Conservation (phyloP, 2,329 filamentous ascomycete genomes). For the Paradendryphiella salina region DNA sequence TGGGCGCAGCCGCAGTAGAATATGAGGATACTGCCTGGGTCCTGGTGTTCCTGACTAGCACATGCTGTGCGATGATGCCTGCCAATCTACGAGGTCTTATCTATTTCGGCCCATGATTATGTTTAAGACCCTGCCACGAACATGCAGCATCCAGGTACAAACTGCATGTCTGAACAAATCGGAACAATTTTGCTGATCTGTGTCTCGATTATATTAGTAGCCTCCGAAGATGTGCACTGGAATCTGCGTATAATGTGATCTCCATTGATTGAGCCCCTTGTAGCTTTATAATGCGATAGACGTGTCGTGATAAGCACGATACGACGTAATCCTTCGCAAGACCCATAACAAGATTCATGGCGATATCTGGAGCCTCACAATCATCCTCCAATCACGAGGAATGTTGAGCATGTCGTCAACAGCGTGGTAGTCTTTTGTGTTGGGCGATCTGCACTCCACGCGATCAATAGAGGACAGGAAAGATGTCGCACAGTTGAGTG, state of each 20-base stretch:
- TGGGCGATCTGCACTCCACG: background rate
- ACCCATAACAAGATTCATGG: background rate
- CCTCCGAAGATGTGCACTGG: too few relatives aligned
- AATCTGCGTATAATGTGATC: too few relatives aligned
- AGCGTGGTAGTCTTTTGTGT: background rate
- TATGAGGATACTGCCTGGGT: too few relatives aligned
- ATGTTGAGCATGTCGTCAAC: background rate
- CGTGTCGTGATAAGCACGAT: background rate
- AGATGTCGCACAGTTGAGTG: too few relatives aligned
- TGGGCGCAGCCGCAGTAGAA: too few relatives aligned
- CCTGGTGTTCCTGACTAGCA: background rate
- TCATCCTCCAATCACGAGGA: background rate
- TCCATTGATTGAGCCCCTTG: too few relatives aligned
- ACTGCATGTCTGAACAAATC: too few relatives aligned
- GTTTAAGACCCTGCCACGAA: background rate
- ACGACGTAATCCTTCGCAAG: background rate
- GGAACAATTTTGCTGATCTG: too few relatives aligned
- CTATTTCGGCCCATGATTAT: background rate
- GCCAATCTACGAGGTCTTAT: background rate
- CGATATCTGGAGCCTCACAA: too few relatives aligned
- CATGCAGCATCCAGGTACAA: too few relatives aligned
- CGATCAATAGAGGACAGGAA: background rate
- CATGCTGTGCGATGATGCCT: constrained; percentile 1
- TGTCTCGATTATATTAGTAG: too few relatives aligned
- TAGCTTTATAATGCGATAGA: too few relatives aligned